These are phyloP conservation scores for Bipolaris victoriae DNA, from an alignment of 2,329 filamentous ascomycete genomes.

Conservation along the genomic window DNA sequence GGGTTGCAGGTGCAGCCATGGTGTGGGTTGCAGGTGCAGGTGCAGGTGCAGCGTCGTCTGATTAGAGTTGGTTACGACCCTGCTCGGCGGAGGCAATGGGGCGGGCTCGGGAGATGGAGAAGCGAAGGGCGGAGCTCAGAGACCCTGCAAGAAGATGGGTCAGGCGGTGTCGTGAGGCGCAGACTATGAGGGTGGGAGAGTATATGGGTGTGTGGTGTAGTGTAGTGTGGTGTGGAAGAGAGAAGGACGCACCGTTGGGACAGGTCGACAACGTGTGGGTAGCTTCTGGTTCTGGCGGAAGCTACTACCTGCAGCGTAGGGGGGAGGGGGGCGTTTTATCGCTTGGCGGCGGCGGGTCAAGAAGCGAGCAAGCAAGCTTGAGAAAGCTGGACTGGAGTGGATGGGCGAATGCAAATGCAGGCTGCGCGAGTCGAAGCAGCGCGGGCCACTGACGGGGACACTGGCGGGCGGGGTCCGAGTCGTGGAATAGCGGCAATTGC, in stretches of 20 bases:
- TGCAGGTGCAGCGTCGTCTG: conserved; percentile 69
- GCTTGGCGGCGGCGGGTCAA: conserved; percentile 44
- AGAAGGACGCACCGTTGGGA: conserved; percentile 28
- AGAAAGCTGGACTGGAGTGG: not conserved
- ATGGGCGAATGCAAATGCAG: not conserved
- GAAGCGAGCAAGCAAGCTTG: conserved; percentile 33
- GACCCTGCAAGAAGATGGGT: conserved; percentile 16
- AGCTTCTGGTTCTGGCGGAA: conserved; percentile 31
- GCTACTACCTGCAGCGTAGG: conserved; percentile 44
- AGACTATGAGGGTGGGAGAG: not conserved
- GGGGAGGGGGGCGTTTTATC: conserved; percentile 42
- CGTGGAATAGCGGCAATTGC: conserved; percentile 10
- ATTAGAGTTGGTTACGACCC: conserved; percentile 29
- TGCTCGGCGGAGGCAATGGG: conserved; percentile 30
- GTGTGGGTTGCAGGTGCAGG: conserved; percentile 58
- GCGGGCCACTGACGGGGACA: conserved; percentile 17
- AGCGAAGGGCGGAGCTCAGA: conserved; percentile 22
- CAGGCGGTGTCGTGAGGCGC: conserved; percentile 15
- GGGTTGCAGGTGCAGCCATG: conserved; percentile 81
- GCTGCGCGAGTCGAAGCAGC: conserved; percentile 29
- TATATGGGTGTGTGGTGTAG: too few species aligned
- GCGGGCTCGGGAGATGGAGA: conserved; percentile 24
- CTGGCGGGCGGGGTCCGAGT: conserved; percentile 24
- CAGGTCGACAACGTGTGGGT: conserved; percentile 20
- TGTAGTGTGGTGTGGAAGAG: not conserved